Conservation (phyloP, 345 rosid species). For the Sisymbrium irio region DNA sequence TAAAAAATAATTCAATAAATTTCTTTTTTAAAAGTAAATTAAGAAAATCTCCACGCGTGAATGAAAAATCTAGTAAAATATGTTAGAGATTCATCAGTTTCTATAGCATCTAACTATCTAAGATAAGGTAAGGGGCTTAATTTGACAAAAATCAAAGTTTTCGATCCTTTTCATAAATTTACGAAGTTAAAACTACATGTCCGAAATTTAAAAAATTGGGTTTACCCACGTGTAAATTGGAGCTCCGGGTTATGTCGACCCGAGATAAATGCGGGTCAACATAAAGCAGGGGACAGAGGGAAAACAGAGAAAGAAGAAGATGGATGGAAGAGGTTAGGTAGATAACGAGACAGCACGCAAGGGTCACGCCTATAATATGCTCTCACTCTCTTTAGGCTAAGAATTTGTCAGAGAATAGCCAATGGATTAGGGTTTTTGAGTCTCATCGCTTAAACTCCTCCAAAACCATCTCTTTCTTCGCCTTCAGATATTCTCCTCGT, state of each 20-base stretch:
- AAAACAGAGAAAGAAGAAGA: not conserved
- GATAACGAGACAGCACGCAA: constrained; percentile 22
- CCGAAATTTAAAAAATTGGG: not conserved
- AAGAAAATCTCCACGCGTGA: too few relatives aligned
- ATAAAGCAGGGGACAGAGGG: not conserved
- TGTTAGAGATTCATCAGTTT: too few relatives aligned
- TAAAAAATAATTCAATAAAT: too few relatives aligned
- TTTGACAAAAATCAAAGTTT: not conserved
- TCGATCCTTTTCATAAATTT: not conserved
- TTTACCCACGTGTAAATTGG: not conserved
- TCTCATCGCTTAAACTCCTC: not conserved
- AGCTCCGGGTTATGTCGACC: constrained; percentile 9
- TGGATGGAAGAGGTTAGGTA: not conserved
- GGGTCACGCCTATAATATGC: constrained; percentile 6
- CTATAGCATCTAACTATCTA: too few relatives aligned
- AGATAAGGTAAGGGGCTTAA: not conserved
- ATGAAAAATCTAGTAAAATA: too few relatives aligned
- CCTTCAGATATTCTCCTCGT: constrained; percentile 28
- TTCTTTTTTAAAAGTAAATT: too few relatives aligned
- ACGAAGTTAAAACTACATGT: not conserved
- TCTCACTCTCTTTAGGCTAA: constrained; percentile 7
- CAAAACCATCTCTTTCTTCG: constrained; percentile 26
- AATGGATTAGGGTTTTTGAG: constrained; percentile 24
- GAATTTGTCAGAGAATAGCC: constrained; percentile 7
- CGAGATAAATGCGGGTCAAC: constrained; percentile 23